Evolutionary conservation across 768 basidiomycete species (phyloP).

Genomic region (Suillus bovinus): DNA sequence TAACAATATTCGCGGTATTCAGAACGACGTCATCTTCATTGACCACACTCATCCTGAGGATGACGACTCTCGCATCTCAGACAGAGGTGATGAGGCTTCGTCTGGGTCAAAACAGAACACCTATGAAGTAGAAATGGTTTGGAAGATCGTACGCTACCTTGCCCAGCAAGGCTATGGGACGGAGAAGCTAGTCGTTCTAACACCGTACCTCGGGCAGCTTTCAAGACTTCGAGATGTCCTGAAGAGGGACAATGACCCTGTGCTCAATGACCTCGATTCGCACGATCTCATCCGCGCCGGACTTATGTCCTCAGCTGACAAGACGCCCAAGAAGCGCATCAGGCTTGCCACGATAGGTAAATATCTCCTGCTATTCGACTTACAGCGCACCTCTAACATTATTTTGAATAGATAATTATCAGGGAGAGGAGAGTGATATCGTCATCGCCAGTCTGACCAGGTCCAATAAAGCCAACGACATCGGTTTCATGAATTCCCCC

Average conservation of each 20-base stretch:
- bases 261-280: conserved; percentile 63
- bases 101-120: conserved; percentile 61
- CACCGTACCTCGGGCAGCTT: conserved; percentile 71
- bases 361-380: conserved; percentile 10
- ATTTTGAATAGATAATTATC: conserved; percentile 62
- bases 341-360: conserved; percentile 67
- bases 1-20: conserved; percentile 53
- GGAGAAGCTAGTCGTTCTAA: conserved; percentile 60
- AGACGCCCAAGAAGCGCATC: conserved; percentile 44
- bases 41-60: conserved; percentile 59
- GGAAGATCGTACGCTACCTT: conserved; percentile 66
- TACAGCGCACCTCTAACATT: not conserved
- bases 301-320: conserved; percentile 40
- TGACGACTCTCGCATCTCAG: conserved; percentile 39
- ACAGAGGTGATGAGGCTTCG: conserved; percentile 46
- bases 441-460: conserved; percentile 62
- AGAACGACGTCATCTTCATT: conserved; percentile 61
- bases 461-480: conserved; percentile 54
- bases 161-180: conserved; percentile 68
- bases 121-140: conserved; percentile 61
- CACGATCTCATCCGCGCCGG: conserved; percentile 60
- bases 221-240: conserved; percentile 48
- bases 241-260: conserved; percentile 50
- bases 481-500: conserved; percentile 72
- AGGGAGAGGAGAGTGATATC: conserved; percentile 74